Base-by-base conservation (phyloP, 2,329 filamentous ascomycete genomes). In the Nemania bipapillata region DNA sequence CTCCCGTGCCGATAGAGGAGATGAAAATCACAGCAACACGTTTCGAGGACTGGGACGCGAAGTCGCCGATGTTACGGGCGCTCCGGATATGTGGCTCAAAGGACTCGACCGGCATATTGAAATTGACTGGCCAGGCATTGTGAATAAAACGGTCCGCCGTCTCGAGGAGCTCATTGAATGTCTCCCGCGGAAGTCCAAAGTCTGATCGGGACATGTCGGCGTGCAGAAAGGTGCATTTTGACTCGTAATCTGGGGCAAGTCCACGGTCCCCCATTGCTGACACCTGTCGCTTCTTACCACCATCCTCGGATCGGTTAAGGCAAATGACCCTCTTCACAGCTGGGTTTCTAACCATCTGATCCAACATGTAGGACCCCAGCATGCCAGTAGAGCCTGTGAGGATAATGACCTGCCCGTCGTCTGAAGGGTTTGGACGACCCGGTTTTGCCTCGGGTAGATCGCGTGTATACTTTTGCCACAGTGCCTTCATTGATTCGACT, bases 111-210 rank as follows among this genome's bases (percentile, higher is more conserved):
- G 81, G 76, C 20, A 86, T 81, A 74, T 84, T 86, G 74, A 84
- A 86, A 75, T 86, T 86, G 76, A 88, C 86, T 0, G 83, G 83
- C 83, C 84, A 87, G 6, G 85, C 85, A 70, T 85, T 87, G 76
- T 88, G 86, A 62, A 86, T 83, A 20, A 87, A 77, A 15, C 81
- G 80, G 60, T 86, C 83, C 0, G 80, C 80, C 1, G 82, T 77
- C 7, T 74, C 56, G 3, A 82, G 75, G 0, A 86, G 73, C 1
- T 79, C 73, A 47, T 78, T 49, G 75, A 82, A 80, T 0, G 75
- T 76, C 0, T 77, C 74, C 3, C 78, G 70, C 9, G 58, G 67
- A 0, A 91, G 79, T 0, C 87, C 87, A 0, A 90, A 80, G 12
- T 80, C 75, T 0, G 80, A 76, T 15, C 82, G 79, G 0, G 83